Evolutionary conservation across 352 stramenopile genomes (phyloP).

Genomic region (Poterioochromonas sp.): DNA sequence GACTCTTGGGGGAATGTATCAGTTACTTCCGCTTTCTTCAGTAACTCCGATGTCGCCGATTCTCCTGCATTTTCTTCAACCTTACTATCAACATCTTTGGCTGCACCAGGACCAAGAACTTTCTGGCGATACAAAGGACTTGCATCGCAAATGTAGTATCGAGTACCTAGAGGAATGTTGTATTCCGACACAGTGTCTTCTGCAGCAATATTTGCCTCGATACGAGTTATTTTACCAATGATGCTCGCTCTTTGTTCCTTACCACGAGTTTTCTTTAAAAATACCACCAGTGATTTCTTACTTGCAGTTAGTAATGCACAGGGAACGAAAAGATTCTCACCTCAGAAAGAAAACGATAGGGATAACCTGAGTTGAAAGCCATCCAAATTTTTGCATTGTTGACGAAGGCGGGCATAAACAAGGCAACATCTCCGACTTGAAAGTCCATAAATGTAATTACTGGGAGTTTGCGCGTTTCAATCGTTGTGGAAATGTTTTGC

Average conservation of each 20-base stretch:
- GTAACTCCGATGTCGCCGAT: too few relatives aligned
- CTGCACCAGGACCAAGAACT: too few relatives aligned
- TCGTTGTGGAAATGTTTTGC: too few relatives aligned
- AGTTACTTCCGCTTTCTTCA: too few relatives aligned
- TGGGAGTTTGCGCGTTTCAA: too few relatives aligned
- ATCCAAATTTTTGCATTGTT: conserved; percentile 1
- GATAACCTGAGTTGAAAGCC: not conserved
- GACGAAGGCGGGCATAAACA: not conserved
- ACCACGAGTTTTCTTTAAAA: not conserved
- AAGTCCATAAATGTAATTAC: not conserved
- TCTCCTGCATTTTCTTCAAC: too few relatives aligned
- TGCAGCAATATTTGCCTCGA: not conserved
- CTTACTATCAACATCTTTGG: too few relatives aligned
- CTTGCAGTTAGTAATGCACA: not conserved
- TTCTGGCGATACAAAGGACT: not conserved
- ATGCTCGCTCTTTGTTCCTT: not conserved
- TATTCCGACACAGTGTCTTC: not conserved
- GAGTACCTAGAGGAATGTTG: not conserved
- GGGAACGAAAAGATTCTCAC: not conserved
- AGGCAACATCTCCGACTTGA: conserved; percentile 2
- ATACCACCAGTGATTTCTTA: not conserved
- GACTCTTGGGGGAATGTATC: too few relatives aligned
- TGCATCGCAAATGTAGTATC: conserved; percentile 5
- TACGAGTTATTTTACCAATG: not conserved
- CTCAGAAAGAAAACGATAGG: not conserved